A percentile compares a stretch with the other conserved stretches of the same genome.
Evolutionary conservation across 768 basidiomycete species (phyloP).

Genomic region (Obba rivulosa): DNA sequence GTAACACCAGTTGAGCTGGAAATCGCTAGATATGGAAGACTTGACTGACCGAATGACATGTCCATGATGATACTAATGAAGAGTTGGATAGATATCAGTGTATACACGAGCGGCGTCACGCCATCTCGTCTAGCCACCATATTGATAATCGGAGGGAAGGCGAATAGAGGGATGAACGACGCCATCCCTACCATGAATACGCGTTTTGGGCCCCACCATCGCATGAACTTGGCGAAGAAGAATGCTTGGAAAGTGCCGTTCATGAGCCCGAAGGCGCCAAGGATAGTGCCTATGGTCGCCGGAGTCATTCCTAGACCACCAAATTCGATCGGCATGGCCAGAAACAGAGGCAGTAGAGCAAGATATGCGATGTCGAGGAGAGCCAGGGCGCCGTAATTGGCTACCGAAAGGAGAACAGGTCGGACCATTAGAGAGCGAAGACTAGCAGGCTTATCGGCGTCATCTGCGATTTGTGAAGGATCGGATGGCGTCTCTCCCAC

Average conservation of each 20-base stretch:
- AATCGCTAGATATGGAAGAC: no score
- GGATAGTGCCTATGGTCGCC: slow-evolving; percentile 32
- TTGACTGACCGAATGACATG: slow-evolving; percentile 25
- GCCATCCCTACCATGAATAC: slow-evolving; percentile 22
- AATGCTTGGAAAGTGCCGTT: slow-evolving; percentile 35
- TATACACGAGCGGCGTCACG: slow-evolving; percentile 14
- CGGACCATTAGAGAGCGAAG: slow-evolving; percentile 25
- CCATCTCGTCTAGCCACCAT: slow-evolving; percentile 14
- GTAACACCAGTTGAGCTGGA: no score
- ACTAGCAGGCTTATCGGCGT: slow-evolving; percentile 8
- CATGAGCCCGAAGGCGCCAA: slow-evolving; percentile 31
- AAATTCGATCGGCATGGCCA: slow-evolving; percentile 31
- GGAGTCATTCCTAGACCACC: slow-evolving; percentile 35
- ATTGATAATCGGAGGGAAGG: slow-evolving; percentile 26
- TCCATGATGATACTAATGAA: slow-evolving; percentile 20
- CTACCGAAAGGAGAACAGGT: slow-evolving; percentile 28
- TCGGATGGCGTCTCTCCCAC: neutral
- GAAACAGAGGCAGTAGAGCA: slow-evolving; percentile 35
- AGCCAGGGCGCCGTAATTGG: slow-evolving; percentile 28
- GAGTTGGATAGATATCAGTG: slow-evolving; percentile 20
- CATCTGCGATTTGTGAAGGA: neutral
- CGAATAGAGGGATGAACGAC: slow-evolving; percentile 21
- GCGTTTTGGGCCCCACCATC: slow-evolving; percentile 31
- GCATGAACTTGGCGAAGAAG: slow-evolving; percentile 32
- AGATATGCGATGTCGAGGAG: slow-evolving; percentile 34